Percentiles rank a stretch among this genome's conserved stretches.
phyloP scores from a whole-genome alignment of 2,329 filamentous ascomycete species.

The Cadophora sp. region DNA sequence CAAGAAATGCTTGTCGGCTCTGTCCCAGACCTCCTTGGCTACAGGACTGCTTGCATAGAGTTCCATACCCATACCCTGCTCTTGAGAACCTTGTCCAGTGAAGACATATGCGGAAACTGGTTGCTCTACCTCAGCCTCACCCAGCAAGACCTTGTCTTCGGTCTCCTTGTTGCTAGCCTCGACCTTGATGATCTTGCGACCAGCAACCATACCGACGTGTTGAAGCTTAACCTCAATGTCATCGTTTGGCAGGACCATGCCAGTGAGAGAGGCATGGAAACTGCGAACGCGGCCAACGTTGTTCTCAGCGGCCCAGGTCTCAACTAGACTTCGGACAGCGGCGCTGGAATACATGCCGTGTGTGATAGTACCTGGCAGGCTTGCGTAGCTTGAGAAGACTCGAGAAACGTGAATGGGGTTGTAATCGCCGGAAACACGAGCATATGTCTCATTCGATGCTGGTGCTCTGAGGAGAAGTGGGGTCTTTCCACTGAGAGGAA shows the following conservation, averaged over 20 bases:
- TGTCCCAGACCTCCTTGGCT: conserved; percentile 97
- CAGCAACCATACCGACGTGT: conserved; percentile 96
- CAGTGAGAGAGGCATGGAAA: conserved; percentile 96
- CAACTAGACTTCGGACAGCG: conserved; percentile 91
- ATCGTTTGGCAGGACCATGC: conserved; percentile 98
- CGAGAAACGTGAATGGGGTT: conserved; percentile 99
- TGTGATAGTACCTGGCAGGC: conserved; percentile 94
- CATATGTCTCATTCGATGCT: conserved; percentile 96
- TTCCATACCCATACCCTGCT: conserved; percentile 99
- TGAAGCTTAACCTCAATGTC: conserved; percentile 93
- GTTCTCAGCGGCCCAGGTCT: conserved; percentile 99
- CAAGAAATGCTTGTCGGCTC: conserved; percentile 96
- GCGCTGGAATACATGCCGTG: conserved; percentile 99
- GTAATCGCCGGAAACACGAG: conserved; percentile 96
- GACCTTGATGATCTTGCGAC: conserved; percentile 99
- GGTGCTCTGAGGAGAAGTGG: conserved; percentile 89
- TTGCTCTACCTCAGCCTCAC: conserved; percentile 97
- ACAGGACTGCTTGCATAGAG: conserved; percentile 92
- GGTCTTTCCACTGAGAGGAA: conserved; percentile 91
- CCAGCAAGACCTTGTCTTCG: conserved; percentile 93
- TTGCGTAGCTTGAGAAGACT: conserved; percentile 95
- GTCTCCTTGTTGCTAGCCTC: conserved; percentile 95
- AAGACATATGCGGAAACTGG: conserved; percentile 97
- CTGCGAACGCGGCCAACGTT: conserved; percentile 96
- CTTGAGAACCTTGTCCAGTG: conserved; percentile 96